Evolutionary conservation across 208 protist species (phyloP).

Genomic region (Acanthamoeba rhysodes): DNA sequence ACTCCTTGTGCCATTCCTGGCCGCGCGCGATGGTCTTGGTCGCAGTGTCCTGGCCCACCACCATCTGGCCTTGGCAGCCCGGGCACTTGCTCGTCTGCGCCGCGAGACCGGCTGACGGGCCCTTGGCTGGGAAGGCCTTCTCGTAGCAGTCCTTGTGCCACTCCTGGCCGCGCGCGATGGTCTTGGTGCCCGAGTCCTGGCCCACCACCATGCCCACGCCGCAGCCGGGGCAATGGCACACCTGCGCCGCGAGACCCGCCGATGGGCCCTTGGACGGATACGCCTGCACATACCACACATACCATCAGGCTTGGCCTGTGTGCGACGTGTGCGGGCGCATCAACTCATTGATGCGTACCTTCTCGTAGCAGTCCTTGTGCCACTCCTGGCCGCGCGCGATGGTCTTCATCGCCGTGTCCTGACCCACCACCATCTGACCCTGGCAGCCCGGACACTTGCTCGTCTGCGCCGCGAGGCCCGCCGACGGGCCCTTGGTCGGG

Average conservation of each 20-base stretch:
- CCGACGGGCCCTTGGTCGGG: conserved; percentile 21
- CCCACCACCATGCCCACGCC: conserved; percentile 8
- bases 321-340: no score
- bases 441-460: conserved; percentile 43
- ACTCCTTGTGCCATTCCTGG: conserved; percentile 65
- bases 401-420: conserved; percentile 50
- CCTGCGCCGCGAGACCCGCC: conserved; percentile 20
- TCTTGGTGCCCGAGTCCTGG: conserved; percentile 60
- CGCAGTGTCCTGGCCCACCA: conserved; percentile 10
- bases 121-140: conserved; percentile 8
- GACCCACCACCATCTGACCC: conserved; percentile 24
- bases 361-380: conserved; percentile 67
- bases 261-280: conserved; percentile 2
- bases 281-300: neutral
- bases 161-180: conserved; percentile 36
- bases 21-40: conserved; percentile 45
- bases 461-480: conserved; percentile 16
- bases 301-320: no score
- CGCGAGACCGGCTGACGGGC: conserved; percentile 15
- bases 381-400: conserved; percentile 62
- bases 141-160: conserved; percentile 64
- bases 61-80: conserved; percentile 51
- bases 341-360: neutral
- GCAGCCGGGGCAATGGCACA: conserved; percentile 41
- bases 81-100: conserved; percentile 36